Evolutionary conservation across 192 early-diverging fungal genomes (phyloP).

Genomic region (Coemansia reversa): DNA sequence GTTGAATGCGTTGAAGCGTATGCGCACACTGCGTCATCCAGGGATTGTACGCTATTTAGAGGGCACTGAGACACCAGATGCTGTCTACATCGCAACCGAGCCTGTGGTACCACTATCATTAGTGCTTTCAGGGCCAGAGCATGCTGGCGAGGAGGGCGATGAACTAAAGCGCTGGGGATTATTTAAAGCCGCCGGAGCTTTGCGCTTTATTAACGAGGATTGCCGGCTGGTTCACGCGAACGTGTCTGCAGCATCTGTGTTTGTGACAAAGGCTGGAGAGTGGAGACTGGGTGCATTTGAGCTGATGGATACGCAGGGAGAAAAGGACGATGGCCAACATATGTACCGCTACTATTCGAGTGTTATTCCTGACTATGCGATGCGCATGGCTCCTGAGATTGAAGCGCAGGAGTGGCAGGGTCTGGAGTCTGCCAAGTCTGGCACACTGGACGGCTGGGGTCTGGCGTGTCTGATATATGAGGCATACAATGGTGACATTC

Average conservation of each 20-base stretch:
- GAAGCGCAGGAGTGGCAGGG: constrained; percentile 28
- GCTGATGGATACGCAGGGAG: constrained; percentile 65
- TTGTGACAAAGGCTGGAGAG: constrained; percentile 87
- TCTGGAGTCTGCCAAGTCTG: constrained; percentile 18
- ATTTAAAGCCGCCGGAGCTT: constrained; percentile 81
- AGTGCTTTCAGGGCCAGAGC: constrained; percentile 33
- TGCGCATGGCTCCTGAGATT: constrained; percentile 43
- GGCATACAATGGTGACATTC: constrained; percentile 68
- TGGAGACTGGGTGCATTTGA: constrained; percentile 96
- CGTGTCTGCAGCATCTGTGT: constrained; percentile 75
- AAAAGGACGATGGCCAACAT: constrained; percentile 30
- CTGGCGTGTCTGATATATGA: constrained; percentile 82
- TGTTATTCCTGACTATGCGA: constrained; percentile 38
- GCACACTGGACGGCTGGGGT: constrained; percentile 79
- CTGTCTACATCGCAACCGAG: constrained; percentile 91
- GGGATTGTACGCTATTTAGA: constrained; percentile 82
- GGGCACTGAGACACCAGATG: constrained; percentile 64
- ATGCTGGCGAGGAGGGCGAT: constrained; percentile 44
- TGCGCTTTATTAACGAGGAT: constrained; percentile 88
- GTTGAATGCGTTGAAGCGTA: constrained; percentile 80
- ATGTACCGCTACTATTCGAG: constrained; percentile 24
- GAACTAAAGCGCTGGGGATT: constrained; percentile 82
- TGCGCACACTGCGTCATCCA: constrained; percentile 89
- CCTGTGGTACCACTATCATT: constrained; percentile 72
- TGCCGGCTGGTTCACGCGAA: constrained; percentile 86